Evolutionary conservation across 2,329 filamentous ascomycete species (phyloP).

Genomic region (Atkinsonella texensis): DNA sequence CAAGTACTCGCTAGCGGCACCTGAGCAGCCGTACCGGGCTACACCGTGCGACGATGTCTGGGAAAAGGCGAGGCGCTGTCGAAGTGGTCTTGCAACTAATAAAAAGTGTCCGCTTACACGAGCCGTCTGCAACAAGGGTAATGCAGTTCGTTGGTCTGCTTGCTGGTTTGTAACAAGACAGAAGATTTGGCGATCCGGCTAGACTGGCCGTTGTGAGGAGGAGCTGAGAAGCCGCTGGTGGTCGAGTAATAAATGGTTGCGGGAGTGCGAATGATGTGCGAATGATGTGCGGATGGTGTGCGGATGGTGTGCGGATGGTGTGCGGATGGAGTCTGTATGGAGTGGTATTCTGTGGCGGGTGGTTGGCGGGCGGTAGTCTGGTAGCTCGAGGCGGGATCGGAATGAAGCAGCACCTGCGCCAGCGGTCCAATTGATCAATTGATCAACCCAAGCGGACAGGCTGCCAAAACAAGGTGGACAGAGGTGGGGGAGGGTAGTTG

Average conservation of each 20-base stretch:
- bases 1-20: constrained; percentile 7
- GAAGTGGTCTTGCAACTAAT: not conserved
- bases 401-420: not conserved
- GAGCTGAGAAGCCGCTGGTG: not conserved
- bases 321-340: too few species aligned
- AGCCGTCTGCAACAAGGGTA: not conserved
- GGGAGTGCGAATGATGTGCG: not conserved
- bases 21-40: constrained; percentile 6
- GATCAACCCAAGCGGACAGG: constrained; percentile 2
- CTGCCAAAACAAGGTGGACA: constrained; percentile 1
- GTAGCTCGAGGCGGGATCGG: constrained; percentile 3
- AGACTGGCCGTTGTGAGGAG: not conserved
- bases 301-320: not conserved
- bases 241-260: not conserved
- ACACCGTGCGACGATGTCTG: constrained; percentile 7
- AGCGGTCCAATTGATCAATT: constrained; percentile 1
- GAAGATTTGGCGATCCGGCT: not conserved
- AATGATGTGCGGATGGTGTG: not conserved
- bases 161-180: not conserved
- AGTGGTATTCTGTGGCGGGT: not conserved
- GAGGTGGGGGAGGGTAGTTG: constrained; percentile 2
- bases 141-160: not conserved
- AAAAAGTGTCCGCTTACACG: not conserved
- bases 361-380: not conserved
- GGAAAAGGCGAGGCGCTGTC: constrained; percentile 1